A percentile compares a stretch with the other conserved stretches of the same genome.
These are phyloP conservation scores for Globisporangium cederbergense DNA, from an alignment of 352 stramenopile genomes.

Conservation along the genomic window DNA sequence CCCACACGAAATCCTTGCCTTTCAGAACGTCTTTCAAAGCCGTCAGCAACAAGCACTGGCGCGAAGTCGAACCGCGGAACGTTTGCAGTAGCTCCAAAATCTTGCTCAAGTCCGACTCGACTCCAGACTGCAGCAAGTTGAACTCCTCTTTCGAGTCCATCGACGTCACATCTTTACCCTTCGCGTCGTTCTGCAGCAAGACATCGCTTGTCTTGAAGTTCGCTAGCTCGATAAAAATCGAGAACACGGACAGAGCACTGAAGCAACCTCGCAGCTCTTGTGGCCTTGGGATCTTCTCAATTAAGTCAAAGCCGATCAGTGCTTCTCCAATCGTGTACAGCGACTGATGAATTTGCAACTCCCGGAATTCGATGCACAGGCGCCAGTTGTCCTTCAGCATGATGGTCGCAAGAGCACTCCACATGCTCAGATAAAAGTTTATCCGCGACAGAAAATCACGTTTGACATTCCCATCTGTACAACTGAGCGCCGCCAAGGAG, in stretches of 20 bases:
- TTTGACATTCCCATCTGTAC: conserved; percentile 11
- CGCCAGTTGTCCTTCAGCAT: conserved; percentile 51
- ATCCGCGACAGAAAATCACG: conserved; percentile 25
- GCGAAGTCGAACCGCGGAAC: conserved; percentile 25
- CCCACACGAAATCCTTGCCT: conserved; percentile 33
- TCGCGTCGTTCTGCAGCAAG: not conserved
- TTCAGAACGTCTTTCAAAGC: conserved; percentile 46
- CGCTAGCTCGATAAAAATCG: conserved; percentile 39
- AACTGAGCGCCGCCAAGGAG: conserved; percentile 25
- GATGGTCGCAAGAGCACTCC: conserved; percentile 33
- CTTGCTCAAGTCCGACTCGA: conserved; percentile 56
- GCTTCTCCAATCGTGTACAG: conserved; percentile 54
- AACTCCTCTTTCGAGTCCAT: conserved; percentile 12
- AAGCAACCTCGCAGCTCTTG: conserved; percentile 15
- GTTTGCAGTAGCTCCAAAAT: conserved; percentile 52
- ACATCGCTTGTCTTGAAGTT: conserved; percentile 12
- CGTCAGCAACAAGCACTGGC: conserved; percentile 39
- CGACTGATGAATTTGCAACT: conserved; percentile 48
- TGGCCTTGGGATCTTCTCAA: conserved; percentile 17
- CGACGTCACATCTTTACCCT: conserved; percentile 4
- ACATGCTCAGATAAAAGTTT: conserved; percentile 36
- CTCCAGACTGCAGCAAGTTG: conserved; percentile 34
- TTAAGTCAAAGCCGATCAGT: conserved; percentile 27
- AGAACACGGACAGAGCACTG: conserved; percentile 29
- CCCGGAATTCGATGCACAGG: conserved; percentile 48